These are phyloP conservation scores for Lactarius sanguifluus DNA, from an alignment of 768 basidiomycete species.

Conservation along the genomic window DNA sequence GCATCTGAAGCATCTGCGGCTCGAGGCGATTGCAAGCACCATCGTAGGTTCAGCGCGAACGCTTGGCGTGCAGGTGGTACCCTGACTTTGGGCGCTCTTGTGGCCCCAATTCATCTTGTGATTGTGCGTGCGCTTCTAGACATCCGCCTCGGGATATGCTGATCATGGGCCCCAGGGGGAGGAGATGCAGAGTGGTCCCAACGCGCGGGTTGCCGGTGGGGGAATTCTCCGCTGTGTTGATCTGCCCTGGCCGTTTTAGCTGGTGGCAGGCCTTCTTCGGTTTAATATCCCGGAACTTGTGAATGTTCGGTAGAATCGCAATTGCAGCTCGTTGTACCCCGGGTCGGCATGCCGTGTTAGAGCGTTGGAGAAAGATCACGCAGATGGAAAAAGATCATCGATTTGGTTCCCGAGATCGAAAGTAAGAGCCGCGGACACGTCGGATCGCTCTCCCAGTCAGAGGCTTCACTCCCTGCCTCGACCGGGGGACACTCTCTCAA, in stretches of 20 bases:
- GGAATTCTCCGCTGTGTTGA: slow-evolving; percentile 19
- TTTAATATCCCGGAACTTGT: slow-evolving; percentile 30
- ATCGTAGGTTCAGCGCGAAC: slow-evolving; percentile 87
- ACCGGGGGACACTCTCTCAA: slow-evolving; percentile 21
- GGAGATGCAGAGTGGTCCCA: slow-evolving; percentile 11
- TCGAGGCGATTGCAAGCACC: slow-evolving; percentile 87
- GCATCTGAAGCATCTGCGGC: slow-evolving; percentile 79
- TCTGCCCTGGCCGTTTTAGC: slow-evolving; percentile 24
- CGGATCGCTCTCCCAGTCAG: slow-evolving; percentile 18
- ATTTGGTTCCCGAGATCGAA: slow-evolving; percentile 28
- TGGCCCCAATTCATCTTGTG: slow-evolving; percentile 15
- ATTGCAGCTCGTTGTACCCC: slow-evolving; percentile 24
- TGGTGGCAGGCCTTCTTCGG: slow-evolving; percentile 26
- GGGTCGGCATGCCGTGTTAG: slow-evolving; percentile 26
- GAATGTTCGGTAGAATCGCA: slow-evolving; percentile 30
- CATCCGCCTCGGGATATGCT: slow-evolving; percentile 18
- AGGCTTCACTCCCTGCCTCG: slow-evolving; percentile 30
- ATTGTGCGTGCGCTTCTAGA: slow-evolving; percentile 19
- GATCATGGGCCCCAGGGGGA: slow-evolving; percentile 17
- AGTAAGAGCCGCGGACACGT: slow-evolving; percentile 29
- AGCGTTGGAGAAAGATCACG: slow-evolving; percentile 21
- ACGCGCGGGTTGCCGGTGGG: slow-evolving; percentile 24
- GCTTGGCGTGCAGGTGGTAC: slow-evolving; percentile 86
- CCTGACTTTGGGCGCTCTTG: slow-evolving; percentile 47
- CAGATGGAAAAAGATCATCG: slow-evolving; percentile 26